Conservation (phyloP, 2,329 filamentous ascomycete genomes). For the Elsinoe ampelina region DNA sequence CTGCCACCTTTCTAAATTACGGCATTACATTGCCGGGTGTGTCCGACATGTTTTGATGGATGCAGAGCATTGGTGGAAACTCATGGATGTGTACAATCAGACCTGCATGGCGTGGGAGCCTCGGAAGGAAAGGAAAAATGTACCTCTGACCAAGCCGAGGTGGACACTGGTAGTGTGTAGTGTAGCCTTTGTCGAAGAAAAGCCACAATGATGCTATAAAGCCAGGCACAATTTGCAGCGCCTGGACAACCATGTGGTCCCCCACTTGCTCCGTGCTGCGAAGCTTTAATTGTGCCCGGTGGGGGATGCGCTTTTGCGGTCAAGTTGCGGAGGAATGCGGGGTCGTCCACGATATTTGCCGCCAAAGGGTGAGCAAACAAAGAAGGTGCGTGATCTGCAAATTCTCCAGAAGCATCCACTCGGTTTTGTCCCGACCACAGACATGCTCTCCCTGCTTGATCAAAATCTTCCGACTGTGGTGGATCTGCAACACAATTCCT, state of each 20-base stretch:
- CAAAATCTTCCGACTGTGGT: neutral
- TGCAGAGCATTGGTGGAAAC: slow-evolving; percentile 6
- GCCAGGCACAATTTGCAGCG: neutral
- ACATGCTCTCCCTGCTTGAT: neutral
- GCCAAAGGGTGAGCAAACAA: neutral
- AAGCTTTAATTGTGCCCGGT: neutral
- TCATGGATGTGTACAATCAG: slow-evolving; percentile 1
- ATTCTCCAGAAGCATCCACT: neutral
- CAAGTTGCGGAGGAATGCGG: slow-evolving; percentile 6
- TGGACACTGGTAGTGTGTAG: neutral
- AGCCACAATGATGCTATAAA: slow-evolving; percentile 8
- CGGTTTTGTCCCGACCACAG: neutral
- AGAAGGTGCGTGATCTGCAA: slow-evolving; percentile 11
- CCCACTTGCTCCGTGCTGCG: slow-evolving; percentile 2
- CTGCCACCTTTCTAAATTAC: slow-evolving; percentile 68
- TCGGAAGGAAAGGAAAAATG: neutral
- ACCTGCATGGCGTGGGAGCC: slow-evolving; percentile 5
- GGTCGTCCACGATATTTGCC: neutral
- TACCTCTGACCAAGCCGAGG: neutral
- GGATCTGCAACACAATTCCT: slow-evolving; percentile 1
- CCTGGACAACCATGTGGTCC: slow-evolving; percentile 10
- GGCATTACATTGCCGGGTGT: neutral
- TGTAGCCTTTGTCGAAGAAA: neutral
- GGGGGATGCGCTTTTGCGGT: neutral
- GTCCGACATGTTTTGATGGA: neutral